phyloP scores from a whole-genome alignment of 306 rosid species.

The Cucurbita pepo region DNA sequence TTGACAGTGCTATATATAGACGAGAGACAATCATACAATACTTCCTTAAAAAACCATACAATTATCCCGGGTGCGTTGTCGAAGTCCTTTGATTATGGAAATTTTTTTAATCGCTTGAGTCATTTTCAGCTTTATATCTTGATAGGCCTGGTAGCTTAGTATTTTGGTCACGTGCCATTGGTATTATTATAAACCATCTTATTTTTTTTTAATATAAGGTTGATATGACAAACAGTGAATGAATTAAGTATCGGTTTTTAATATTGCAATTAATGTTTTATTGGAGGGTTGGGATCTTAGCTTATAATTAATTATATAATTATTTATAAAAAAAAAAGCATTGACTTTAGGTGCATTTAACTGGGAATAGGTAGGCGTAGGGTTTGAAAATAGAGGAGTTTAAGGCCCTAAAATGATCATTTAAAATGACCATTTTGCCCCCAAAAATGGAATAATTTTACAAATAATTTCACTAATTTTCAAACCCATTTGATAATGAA shows the following conservation, averaged over 20 bases:
- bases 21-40: not conserved
- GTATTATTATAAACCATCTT: no score
- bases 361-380: not conserved
- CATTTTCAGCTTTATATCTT: not conserved
- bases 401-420: not conserved
- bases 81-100: not conserved
- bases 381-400: not conserved
- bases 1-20: not conserved
- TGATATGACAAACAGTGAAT: no score
- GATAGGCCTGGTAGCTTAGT: no score
- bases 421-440: not conserved
- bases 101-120: not conserved
- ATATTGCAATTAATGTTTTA: no score
- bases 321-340: not conserved
- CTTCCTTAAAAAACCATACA: not conserved
- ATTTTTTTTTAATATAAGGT: no score
- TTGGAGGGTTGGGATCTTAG: no score
- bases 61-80: not conserved
- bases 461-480: not conserved
- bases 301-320: not conserved
- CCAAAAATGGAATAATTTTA: not conserved
- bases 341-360: conserved; percentile 1
- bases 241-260: no score
- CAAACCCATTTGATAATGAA: not conserved
- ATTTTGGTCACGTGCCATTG: not conserved